Evolutionary conservation across 305 asterid species (phyloP).

Genomic region (Andrographis paniculata): DNA sequence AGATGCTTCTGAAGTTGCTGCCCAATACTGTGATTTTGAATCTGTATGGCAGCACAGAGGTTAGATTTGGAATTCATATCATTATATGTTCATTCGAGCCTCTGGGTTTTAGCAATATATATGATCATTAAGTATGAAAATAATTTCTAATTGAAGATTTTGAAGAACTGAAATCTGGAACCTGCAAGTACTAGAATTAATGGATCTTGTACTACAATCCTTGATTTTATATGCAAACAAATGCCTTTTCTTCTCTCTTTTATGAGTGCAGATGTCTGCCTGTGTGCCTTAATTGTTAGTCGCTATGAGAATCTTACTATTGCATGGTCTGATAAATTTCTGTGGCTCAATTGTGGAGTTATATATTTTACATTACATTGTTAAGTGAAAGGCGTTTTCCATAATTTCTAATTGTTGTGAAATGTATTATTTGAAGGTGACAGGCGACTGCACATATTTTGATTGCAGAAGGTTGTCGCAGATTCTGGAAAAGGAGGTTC

Average conservation of each 20-base stretch:
- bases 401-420: slow-evolving; percentile 8
- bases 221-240: slow-evolving; percentile 1
- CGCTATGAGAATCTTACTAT: too few species aligned
- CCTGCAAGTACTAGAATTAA: neutral
- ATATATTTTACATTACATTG: neutral
- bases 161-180: slow-evolving; percentile 1
- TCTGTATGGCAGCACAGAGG: slow-evolving; percentile 98
- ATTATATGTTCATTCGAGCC: slow-evolving; percentile 18
- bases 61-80: slow-evolving; percentile 27
- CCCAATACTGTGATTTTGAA: slow-evolving; percentile 70
- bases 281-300: slow-evolving; percentile 6
- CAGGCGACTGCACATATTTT: slow-evolving; percentile 95
- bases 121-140: slow-evolving; percentile 7
- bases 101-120: slow-evolving; percentile 16
- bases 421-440: slow-evolving; percentile 39
- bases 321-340: too few species aligned
- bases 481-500: slow-evolving; percentile 43
- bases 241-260: neutral
- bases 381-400: slow-evolving; percentile 11
- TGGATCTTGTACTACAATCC: neutral
- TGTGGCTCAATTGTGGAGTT: neutral
- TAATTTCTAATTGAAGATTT: slow-evolving; percentile 8
- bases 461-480: slow-evolving; percentile 71
- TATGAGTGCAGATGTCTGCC: slow-evolving; percentile 1
- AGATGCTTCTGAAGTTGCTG: slow-evolving; percentile 54